Base-by-base conservation (phyloP, 805 yeast genomes). In the Nakazawaea molendinolei region DNA sequence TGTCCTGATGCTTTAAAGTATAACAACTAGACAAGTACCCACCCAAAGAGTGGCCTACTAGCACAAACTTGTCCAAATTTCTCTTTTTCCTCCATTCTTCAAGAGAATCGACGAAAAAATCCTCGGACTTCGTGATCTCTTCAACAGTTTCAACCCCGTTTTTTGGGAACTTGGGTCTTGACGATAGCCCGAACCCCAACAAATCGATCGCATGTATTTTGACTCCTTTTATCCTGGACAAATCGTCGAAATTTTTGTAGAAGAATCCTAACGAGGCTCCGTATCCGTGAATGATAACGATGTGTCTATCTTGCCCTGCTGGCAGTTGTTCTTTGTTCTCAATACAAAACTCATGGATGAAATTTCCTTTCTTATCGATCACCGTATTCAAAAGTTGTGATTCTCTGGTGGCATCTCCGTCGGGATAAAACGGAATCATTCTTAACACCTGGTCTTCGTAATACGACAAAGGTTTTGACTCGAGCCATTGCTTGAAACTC, bases 231-330 rank as follows among this genome's bases (percentile, higher is more conserved):
- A 79, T 59, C 5, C 61, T 41, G 3, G 72, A 52, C 33, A 81
- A 55, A 0, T 56, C 64, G 27, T 69, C 73, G 48, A 84, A 77
- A 51, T 85, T 89, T 39, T 76, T 70, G 52, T 78, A 77, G 49
- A 76, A 90, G 36, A 86, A 76, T 23, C 92, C 90, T 13, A 87
- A 71, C 1, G 95, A 82, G 0, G 97, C 95, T 1, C 95, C 95
- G 52, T 86, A 87, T 0, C 98, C 98, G 56, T 90, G 98, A 2
- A 90, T 61, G 41, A 90, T 55, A 3, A 90, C 86, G 8, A 86
- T 58, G 49, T 74, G 78, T 29, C 49, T 53, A 13, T 49, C 55
- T 6, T 45, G 34, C 29, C 35, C 38, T 1, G 18, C 36, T 24
- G 29, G 19, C 8, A 40, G 34, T 3, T 43, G 39, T 33, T 31